Base-by-base conservation (phyloP, 2,329 filamentous ascomycete species). In the Lasiodiplodia sp. region DNA sequence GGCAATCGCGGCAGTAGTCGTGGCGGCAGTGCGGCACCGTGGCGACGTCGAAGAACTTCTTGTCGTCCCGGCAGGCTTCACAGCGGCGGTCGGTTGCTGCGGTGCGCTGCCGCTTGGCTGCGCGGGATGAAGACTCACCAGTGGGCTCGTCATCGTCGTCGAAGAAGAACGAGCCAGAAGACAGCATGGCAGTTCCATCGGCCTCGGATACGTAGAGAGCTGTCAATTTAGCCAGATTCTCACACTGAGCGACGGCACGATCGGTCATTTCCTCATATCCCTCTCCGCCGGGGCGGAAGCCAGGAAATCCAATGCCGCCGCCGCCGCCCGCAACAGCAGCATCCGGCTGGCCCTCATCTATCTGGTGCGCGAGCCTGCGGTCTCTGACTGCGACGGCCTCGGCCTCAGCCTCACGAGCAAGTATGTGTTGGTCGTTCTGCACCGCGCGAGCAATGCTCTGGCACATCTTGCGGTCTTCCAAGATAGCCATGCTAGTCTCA, bases 1-100 rank as follows among this genome's bases (percentile, higher is more conserved):
- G 23, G 52, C 74, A 76, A 0, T 67, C 63, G 1, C 69, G 69
- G 55, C 74, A 77, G 68, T 76, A 78, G 2, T 69, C 68, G 51
- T 75, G 72, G 37, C 51, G 47, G 37, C 70, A 70, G 47, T 53
- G 34, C 25, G 60, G 62, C 14, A 57, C 11, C 16, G 51, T 25
- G 12, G 58, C 56, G 0, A 69, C 49, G 10, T 68, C 58, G 57
- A 65, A 65, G 28, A 64, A 65, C 37, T 51, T 63, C 18, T 49
- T 49, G 12, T 37, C 23, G 6, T 68, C 67, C 3, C 18, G 37
- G 51, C 58, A 68, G n/a, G 38, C 51, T 11, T 51, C 51, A 51
- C 58, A 68, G 12, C 31, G 37, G 14, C 55, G 67, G 10, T 64
- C 28, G 12, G 57, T 8, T 8, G 47, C n/a, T 1, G 37, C 4